These are phyloP conservation scores for Peronospora farinosa DNA, from an alignment of 352 stramenopile species.

Conservation along the genomic window DNA sequence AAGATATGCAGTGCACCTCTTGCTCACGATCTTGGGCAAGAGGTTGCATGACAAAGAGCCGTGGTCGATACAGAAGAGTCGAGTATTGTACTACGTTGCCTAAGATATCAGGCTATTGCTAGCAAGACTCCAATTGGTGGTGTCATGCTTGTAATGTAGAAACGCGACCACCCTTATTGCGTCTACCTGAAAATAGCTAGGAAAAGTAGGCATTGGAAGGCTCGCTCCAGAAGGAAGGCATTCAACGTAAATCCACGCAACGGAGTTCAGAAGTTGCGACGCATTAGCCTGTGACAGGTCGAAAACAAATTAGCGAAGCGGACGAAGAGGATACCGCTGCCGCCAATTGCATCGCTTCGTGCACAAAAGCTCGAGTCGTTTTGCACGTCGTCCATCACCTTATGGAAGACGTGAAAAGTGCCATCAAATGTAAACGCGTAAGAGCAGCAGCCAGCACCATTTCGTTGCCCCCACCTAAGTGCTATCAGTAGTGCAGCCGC, in stretches of 20 bases:
- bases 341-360: constrained; percentile 27
- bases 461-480: no score
- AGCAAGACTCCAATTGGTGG: no score
- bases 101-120: no score
- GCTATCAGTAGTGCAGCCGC: constrained; percentile 19
- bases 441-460: constrained; percentile 23
- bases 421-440: constrained; percentile 37
- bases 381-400: constrained; percentile 52
- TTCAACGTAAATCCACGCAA: constrained; percentile 83
- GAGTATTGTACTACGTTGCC: no score
- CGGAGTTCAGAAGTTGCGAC: constrained; percentile 57
- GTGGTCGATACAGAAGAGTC: no score
- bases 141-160: no score
- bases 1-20: not conserved
- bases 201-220: no score
- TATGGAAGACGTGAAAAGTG: constrained; percentile 53
- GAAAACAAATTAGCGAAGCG: constrained; percentile 60
- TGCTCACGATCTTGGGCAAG: no score
- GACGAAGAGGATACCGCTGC: constrained; percentile 33
- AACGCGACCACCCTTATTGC: no score
- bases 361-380: constrained; percentile 28
- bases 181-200: no score
- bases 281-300: constrained; percentile 78
- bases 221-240: constrained; percentile 42
- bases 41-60: no score